These are phyloP conservation scores for Tephrocybe sp. DNA, from an alignment of 768 basidiomycete species.

Conservation along the genomic window DNA sequence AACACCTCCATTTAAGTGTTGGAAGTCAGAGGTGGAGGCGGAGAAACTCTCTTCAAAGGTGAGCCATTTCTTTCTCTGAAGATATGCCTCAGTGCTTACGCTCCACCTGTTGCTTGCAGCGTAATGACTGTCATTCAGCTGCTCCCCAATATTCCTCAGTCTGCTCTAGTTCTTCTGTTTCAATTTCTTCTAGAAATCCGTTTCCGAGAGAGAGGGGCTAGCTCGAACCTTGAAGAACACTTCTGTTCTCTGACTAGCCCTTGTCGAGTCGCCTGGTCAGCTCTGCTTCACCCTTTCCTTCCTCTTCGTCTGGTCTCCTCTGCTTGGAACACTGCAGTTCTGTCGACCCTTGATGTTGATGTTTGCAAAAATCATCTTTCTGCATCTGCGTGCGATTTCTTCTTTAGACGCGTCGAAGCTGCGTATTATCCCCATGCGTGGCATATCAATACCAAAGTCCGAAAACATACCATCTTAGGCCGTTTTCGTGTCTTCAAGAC, in stretches of 20 bases:
- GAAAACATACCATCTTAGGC: slow-evolving; percentile 20
- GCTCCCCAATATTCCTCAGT: slow-evolving; percentile 13
- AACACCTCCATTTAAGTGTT: too few relatives aligned
- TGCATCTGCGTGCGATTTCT: background rate
- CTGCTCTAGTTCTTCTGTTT: slow-evolving; percentile 12
- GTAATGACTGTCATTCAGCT: too few relatives aligned
- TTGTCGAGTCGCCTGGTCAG: slow-evolving; percentile 12
- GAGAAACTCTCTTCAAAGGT: too few relatives aligned
- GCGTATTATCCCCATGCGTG: slow-evolving; percentile 31
- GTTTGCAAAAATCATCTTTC: background rate
- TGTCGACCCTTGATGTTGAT: background rate
- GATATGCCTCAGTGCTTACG: too few relatives aligned
- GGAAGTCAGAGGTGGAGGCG: too few relatives aligned
- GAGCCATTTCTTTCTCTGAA: too few relatives aligned
- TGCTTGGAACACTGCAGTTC: slow-evolving; percentile 21
- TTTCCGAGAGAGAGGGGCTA: background rate
- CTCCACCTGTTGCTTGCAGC: too few relatives aligned
- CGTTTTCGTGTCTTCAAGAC: slow-evolving; percentile 28
- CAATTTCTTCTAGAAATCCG: slow-evolving; percentile 1
- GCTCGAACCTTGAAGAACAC: slow-evolving; percentile 13
- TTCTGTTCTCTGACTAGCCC: slow-evolving; percentile 21
- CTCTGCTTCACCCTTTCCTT: slow-evolving; percentile 13
- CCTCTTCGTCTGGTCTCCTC: slow-evolving; percentile 20
- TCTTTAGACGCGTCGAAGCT: slow-evolving; percentile 23
- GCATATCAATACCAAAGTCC: slow-evolving; percentile 31